Percentiles rank a stretch among this genome's conserved stretches.
Conservation (phyloP, 2,329 filamentous ascomycete species). For the Ophiostoma sp. region DNA sequence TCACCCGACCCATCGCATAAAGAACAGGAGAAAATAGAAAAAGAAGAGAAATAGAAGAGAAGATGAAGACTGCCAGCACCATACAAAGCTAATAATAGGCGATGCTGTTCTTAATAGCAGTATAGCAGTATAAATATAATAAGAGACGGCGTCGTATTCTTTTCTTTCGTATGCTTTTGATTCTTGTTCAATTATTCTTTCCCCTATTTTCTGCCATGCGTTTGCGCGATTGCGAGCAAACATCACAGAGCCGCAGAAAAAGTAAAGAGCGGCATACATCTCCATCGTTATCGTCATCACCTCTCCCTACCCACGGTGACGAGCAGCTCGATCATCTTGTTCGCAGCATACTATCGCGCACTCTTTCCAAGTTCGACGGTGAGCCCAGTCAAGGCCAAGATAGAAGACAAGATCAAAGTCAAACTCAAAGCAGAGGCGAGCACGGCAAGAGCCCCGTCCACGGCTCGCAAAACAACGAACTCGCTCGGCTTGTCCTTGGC, state of each 20-base stretch:
- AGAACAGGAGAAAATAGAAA: not conserved
- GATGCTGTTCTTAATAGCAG: not conserved
- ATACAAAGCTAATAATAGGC: not conserved
- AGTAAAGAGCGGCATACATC: not conserved
- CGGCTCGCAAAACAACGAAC: constrained; percentile 14
- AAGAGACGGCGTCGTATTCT: not conserved
- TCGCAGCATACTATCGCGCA: constrained; percentile 4
- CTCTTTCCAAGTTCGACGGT: constrained; percentile 5
- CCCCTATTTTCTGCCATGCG: not conserved
- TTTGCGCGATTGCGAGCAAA: not conserved
- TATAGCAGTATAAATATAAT: not conserved
- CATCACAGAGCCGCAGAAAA: constrained; percentile 4
- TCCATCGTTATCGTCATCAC: not conserved
- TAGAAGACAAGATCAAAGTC: not conserved
- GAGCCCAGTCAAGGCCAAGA: not conserved
- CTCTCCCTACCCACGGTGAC: not conserved
- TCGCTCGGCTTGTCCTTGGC: constrained; percentile 20
- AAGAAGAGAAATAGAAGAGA: not conserved
- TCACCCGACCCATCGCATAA: constrained; percentile 10
- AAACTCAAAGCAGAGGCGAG: not conserved
- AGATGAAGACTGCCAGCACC: too few relatives aligned
- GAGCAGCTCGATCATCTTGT: constrained; percentile 16
- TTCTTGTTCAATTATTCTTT: not conserved
- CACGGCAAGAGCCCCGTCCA: not conserved
- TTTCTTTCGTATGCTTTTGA: not conserved